phyloP scores from a whole-genome alignment of 169 alveolate species.

The Cryptosporidium meleagridis region DNA sequence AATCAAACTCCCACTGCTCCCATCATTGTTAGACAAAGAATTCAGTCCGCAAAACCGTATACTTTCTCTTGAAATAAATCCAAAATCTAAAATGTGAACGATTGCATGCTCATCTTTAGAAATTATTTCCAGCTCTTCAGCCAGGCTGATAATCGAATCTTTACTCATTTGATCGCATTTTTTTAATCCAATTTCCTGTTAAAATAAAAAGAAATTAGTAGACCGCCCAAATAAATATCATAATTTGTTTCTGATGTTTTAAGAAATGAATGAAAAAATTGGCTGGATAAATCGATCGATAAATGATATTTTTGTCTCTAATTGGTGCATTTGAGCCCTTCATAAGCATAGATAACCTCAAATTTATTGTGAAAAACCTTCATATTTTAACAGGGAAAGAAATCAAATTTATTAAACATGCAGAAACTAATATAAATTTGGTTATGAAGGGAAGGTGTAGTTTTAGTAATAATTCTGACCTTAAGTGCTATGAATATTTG shows the following conservation, averaged over 20 bases:
- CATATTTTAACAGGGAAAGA: slow-evolving; percentile 29
- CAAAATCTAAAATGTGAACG: slow-evolving; percentile 54
- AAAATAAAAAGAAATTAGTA: background rate
- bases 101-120: slow-evolving; percentile 18
- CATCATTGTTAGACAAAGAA: background rate
- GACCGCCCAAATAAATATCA: background rate
- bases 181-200: background rate
- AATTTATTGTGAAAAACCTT: slow-evolving; percentile 22
- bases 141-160: slow-evolving; percentile 3
- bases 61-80: slow-evolving; percentile 47
- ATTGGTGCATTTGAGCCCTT: slow-evolving; percentile 69
- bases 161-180: background rate
- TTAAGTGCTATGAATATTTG: background rate
- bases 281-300: background rate
- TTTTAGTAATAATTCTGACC: background rate
- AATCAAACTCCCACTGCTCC: slow-evolving; percentile 40
- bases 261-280: background rate
- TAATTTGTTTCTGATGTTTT: background rate
- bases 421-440: background rate
- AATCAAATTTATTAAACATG: slow-evolving; percentile 3
- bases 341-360: slow-evolving; percentile 5
- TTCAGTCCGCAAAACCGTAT: background rate
- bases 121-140: slow-evolving; percentile 28
- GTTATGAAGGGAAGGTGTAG: slow-evolving; percentile 22
- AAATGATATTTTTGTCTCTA: slow-evolving; percentile 39